phyloP scores from a whole-genome alignment of 352 stramenopile genomes.

The Pythium dissimile region DNA sequence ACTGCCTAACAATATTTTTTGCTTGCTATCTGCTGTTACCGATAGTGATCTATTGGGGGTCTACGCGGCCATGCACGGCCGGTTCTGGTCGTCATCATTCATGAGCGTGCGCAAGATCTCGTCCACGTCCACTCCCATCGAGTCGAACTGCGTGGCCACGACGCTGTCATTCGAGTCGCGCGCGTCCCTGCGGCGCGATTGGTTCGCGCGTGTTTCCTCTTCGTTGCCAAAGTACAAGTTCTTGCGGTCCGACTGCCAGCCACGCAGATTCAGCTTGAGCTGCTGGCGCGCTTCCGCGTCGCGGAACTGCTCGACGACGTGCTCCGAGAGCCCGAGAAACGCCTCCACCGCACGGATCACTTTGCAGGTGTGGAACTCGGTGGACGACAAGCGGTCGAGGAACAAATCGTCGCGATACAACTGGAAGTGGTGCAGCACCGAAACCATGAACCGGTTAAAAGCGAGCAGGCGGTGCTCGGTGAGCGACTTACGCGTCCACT shows the following conservation, averaged over 20 bases:
- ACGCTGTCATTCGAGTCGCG: neutral
- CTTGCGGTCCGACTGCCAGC: slow-evolving; percentile 30
- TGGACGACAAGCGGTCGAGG: slow-evolving; percentile 10
- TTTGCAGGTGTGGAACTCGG: slow-evolving; percentile 19
- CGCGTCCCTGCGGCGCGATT: neutral
- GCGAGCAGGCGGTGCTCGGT: slow-evolving; percentile 10
- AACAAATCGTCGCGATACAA: slow-evolving; percentile 28
- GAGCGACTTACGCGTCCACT: slow-evolving; percentile 23
- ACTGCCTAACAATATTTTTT: neutral
- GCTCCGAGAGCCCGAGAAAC: slow-evolving; percentile 25
- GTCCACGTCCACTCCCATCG: slow-evolving; percentile 9
- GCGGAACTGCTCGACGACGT: slow-evolving; percentile 17
- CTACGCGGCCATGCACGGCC: neutral
- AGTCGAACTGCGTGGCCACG: slow-evolving; percentile 6
- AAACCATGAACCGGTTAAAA: slow-evolving; percentile 24
- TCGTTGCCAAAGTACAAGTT: slow-evolving; percentile 29
- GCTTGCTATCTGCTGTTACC: neutral
- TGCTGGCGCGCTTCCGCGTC: slow-evolving; percentile 4
- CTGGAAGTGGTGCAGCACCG: slow-evolving; percentile 24
- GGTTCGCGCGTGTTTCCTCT: neutral
- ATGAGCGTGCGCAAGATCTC: slow-evolving; percentile 7
- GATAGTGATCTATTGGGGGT: neutral
- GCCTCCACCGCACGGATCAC: slow-evolving; percentile 22
- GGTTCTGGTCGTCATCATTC: neutral
- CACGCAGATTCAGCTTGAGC: slow-evolving; percentile 23